These are phyloP conservation scores for Pochonia chlamydosporia DNA, from an alignment of 2,329 filamentous ascomycete species.

Conservation along the genomic window DNA sequence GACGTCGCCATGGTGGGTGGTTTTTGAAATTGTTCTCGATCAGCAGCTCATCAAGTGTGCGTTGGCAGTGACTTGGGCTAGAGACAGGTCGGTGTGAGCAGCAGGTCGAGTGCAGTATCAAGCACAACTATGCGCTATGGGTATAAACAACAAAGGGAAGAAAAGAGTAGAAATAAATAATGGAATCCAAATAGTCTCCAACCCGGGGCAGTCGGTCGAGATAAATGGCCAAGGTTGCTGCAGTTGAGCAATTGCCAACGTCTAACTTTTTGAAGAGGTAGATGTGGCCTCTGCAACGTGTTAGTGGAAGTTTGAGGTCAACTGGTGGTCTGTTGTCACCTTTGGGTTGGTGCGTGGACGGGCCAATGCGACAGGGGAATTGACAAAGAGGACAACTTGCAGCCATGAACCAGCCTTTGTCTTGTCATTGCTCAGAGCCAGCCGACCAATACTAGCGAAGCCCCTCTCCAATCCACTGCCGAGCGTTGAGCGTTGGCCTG, in stretches of 20 bases:
- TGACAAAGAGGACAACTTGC: constrained; percentile 32
- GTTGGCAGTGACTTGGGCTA: neutral
- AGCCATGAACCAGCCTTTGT: constrained; percentile 2
- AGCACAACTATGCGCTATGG: neutral
- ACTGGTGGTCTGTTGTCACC: too few relatives aligned
- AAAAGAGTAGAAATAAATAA: too few relatives aligned
- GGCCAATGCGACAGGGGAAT: too few relatives aligned
- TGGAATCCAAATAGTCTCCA: too few relatives aligned
- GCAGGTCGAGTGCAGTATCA: too few relatives aligned
- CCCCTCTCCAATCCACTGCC: neutral
- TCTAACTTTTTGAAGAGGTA: constrained; percentile 17
- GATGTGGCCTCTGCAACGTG: constrained; percentile 27
- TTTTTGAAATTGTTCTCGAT: constrained; percentile 6
- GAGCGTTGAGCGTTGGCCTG: too few relatives aligned
- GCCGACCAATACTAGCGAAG: neutral
- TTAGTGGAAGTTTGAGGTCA: constrained; percentile 7
- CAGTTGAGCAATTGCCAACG: neutral
- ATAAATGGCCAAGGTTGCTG: too few relatives aligned
- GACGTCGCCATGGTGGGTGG: constrained; percentile 27
- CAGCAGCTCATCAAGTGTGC: constrained; percentile 2
- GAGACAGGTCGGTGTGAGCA: neutral
- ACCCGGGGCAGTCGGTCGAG: too few relatives aligned
- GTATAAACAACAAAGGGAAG: too few relatives aligned
- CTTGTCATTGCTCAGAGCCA: too few relatives aligned
- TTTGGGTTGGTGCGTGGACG: too few relatives aligned